phyloP scores from a whole-genome alignment of 2,329 filamentous ascomycete genomes.

The Colletotrichum ledebouriae region DNA sequence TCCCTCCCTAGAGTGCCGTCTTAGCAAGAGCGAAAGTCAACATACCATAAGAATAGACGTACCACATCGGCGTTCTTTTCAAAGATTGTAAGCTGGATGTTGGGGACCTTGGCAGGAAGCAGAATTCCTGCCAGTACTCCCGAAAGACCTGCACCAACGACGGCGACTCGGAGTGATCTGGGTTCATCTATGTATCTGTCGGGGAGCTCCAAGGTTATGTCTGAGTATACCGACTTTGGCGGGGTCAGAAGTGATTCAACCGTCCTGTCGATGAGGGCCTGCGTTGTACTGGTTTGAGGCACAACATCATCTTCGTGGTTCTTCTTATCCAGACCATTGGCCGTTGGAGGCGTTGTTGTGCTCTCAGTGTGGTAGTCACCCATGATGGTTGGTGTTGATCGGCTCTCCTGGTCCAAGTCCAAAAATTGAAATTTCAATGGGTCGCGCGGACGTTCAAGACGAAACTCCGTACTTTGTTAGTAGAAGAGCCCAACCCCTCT shows the following conservation, averaged over 20 bases:
- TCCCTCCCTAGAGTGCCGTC: slow-evolving; percentile 56
- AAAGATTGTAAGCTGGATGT: slow-evolving; percentile 73
- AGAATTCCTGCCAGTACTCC: slow-evolving; percentile 75
- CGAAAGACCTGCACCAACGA: slow-evolving; percentile 74
- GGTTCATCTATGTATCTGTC: slow-evolving; percentile 62
- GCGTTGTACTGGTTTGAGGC: slow-evolving; percentile 7
- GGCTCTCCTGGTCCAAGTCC: neutral
- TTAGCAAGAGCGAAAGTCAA: neutral
- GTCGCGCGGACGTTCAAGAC: neutral
- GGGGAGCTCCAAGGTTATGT: slow-evolving; percentile 47
- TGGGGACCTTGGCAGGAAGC: slow-evolving; percentile 77
- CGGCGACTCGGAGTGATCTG: slow-evolving; percentile 64
- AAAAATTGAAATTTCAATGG: neutral
- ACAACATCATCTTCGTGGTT: neutral
- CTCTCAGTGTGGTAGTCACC: slow-evolving; percentile 33
- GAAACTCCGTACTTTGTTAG: slow-evolving; percentile 17
- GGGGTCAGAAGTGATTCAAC: slow-evolving; percentile 35
- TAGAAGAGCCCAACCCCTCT: slow-evolving; percentile 1
- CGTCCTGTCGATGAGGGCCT: slow-evolving; percentile 20
- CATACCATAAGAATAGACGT: slow-evolving; percentile 47
- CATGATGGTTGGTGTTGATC: slow-evolving; percentile 9
- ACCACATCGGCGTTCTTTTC: slow-evolving; percentile 79
- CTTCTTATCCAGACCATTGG: neutral
- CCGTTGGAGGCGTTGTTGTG: neutral
- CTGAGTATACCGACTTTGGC: slow-evolving; percentile 33